A percentile compares a stretch with the other conserved stretches of the same genome.
Evolutionary conservation across 140 eudicot genomes (phyloP).

Genomic region (Bidens hawaiensis): DNA sequence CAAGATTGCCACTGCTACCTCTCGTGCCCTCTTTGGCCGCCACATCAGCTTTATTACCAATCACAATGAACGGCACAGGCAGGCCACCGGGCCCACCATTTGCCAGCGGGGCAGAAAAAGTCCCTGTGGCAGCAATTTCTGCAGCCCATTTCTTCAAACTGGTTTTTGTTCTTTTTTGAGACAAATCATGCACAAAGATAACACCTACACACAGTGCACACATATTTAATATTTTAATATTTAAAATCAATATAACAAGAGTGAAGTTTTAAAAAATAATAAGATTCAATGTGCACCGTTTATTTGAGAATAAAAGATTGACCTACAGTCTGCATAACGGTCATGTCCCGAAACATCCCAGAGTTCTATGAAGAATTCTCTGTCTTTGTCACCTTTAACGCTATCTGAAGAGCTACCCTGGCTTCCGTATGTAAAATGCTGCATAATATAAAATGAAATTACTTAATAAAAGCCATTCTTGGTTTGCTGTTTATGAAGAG

Average conservation of each 20-base stretch:
- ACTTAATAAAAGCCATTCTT: too few species aligned
- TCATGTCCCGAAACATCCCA: slow-evolving; percentile 99
- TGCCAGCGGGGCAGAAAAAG: slow-evolving; percentile 89
- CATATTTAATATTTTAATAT: too few species aligned
- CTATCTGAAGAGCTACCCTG: slow-evolving; percentile 80
- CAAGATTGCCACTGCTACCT: slow-evolving; percentile 98
- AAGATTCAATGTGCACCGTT: slow-evolving; percentile 54
- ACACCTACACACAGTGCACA: slow-evolving; percentile 68
- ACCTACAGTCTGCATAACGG: slow-evolving; percentile 85
- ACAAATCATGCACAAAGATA: slow-evolving; percentile 90
- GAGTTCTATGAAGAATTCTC: slow-evolving; percentile 91
- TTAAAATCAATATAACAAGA: slow-evolving; percentile 5
- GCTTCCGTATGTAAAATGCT: slow-evolving; percentile 84
- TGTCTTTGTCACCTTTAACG: slow-evolving; percentile 66
- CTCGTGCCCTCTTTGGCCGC: slow-evolving; percentile 75
- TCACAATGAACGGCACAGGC: slow-evolving; percentile 89
- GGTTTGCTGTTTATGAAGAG: not conserved
- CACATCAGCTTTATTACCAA: slow-evolving; percentile 96
- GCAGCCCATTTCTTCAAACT: slow-evolving; percentile 96
- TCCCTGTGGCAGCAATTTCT: slow-evolving; percentile 76
- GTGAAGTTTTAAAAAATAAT: not conserved
- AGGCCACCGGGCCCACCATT: slow-evolving; percentile 97
- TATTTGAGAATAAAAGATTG: slow-evolving; percentile 92
- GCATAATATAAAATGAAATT: slow-evolving; percentile 19
- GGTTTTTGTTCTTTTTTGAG: slow-evolving; percentile 89